phyloP scores from a whole-genome alignment of 805 yeast species.

The Schwanniomyces sp. region DNA sequence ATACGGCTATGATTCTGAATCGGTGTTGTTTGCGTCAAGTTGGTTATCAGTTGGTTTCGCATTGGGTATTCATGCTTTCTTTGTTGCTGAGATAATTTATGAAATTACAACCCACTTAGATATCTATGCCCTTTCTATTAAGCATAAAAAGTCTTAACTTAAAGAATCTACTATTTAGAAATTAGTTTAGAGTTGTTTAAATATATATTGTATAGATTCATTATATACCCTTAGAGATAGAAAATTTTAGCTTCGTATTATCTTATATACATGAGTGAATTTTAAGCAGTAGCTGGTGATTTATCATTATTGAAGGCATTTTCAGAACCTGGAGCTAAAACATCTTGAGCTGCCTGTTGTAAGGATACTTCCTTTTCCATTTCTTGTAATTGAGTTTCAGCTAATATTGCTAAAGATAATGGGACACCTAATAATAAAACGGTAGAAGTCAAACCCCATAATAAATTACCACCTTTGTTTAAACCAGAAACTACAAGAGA shows the following conservation, averaged over 20 bases:
- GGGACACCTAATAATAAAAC: conserved; percentile 91
- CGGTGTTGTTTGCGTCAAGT: conserved; percentile 50
- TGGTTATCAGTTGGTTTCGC: conserved; percentile 71
- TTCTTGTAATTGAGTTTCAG: conserved; percentile 92
- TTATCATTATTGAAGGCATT: conserved; percentile 28
- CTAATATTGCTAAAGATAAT: conserved; percentile 79
- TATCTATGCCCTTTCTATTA: conserved; percentile 81
- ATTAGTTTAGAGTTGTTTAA: background rate
- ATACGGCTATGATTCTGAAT: conserved; percentile 38
- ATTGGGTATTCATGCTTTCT: conserved; percentile 65
- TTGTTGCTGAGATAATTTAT: conserved; percentile 74
- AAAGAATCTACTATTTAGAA: background rate
- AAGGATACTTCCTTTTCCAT: conserved; percentile 88
- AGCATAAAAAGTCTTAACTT: conserved; percentile 61
- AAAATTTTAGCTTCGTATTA: conserved; percentile 2
- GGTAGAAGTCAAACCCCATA: conserved; percentile 86
- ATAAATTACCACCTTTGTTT: conserved; percentile 65
- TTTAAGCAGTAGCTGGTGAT: conserved; percentile 19
- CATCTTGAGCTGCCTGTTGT: conserved; percentile 75
- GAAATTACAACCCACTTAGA: conserved; percentile 80
- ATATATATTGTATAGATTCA: conserved; percentile 1
- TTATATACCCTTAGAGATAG: conserved; percentile 5
- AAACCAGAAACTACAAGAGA: conserved; percentile 42
- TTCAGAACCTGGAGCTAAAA: conserved; percentile 68
- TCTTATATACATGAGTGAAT: conserved; percentile 10